Percentiles rank a stretch among this genome's conserved stretches.
These are phyloP conservation scores for Ceratonia siliqua DNA, from an alignment of 306 rosid species.

Conservation along the genomic window DNA sequence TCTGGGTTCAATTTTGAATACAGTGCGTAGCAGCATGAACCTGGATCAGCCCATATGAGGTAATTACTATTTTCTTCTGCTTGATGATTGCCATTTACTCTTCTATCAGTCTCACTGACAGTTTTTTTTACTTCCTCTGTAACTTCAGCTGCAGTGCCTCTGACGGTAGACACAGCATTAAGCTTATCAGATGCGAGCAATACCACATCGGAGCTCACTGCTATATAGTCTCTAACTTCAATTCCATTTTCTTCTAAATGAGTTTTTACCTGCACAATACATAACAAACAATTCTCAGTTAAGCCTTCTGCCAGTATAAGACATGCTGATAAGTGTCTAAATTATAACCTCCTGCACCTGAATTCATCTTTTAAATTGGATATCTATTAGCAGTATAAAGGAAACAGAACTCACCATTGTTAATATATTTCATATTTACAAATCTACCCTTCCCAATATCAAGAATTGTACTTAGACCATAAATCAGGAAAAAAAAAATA, in stretches of 20 bases:
- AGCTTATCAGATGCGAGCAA: conserved; percentile 69
- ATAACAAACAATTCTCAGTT: conserved; percentile 18
- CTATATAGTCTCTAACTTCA: conserved; percentile 76
- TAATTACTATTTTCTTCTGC: conserved; percentile 46
- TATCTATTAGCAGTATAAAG: background rate
- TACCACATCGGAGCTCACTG: conserved; percentile 63
- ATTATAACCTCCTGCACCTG: background rate
- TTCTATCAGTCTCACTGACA: conserved; percentile 24
- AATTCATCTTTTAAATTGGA: background rate
- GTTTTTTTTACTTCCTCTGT: conserved; percentile 24
- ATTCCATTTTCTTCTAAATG: conserved; percentile 73
- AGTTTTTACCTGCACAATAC: conserved; percentile 68
- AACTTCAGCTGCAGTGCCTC: conserved; percentile 38
- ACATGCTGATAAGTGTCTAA: background rate
- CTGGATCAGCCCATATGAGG: conserved; percentile 87
- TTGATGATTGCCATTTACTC: conserved; percentile 46
- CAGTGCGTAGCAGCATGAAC: conserved; percentile 81
- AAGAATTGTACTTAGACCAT: conserved; percentile 5
- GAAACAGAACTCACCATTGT: background rate
- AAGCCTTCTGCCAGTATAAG: background rate
- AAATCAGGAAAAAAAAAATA: background rate
- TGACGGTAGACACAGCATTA: conserved; percentile 37
- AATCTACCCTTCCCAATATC: conserved; percentile 15
- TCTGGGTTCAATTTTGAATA: conserved; percentile 72
- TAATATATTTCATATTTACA: conserved; percentile 1